A percentile compares a stretch with the other conserved stretches of the same genome.
These are phyloP conservation scores for Thalia dealbata DNA, from an alignment of 176 grass and related monocot species.

Conservation along the genomic window DNA sequence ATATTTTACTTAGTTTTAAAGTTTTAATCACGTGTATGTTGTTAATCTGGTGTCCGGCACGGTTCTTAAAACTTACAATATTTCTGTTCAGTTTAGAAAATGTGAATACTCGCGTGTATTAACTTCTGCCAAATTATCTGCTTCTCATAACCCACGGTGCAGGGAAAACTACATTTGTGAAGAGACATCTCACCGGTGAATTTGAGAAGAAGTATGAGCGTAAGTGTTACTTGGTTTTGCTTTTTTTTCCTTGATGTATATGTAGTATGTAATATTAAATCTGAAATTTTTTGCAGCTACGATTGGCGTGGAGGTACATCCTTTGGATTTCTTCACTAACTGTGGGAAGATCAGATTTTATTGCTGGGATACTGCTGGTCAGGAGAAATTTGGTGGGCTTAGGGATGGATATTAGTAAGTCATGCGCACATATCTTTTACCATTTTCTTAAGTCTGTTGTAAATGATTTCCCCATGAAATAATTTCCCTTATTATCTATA, in stretches of 20 bases:
- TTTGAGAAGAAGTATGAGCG: conserved; percentile 15
- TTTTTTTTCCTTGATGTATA: neutral
- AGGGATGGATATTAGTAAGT: conserved; percentile 11
- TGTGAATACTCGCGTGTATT: neutral
- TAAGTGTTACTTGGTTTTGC: neutral
- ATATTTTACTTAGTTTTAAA: too few relatives aligned
- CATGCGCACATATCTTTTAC: neutral
- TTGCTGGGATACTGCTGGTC: conserved; percentile 6
- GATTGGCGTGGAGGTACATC: conserved; percentile 10
- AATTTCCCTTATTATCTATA: too few relatives aligned
- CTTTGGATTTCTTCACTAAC: conserved; percentile 11
- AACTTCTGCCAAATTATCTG: too few relatives aligned
- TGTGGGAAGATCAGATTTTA: conserved; percentile 9
- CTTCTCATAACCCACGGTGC: neutral
- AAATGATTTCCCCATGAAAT: too few relatives aligned
- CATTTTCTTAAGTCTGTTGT: too few relatives aligned
- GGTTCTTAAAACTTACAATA: neutral
- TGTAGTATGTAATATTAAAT: neutral
- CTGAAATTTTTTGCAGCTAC: neutral
- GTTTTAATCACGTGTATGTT: too few relatives aligned
- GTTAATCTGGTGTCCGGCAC: neutral
- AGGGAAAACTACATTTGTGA: conserved; percentile 14
- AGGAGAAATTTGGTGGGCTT: conserved; percentile 10
- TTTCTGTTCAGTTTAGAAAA: neutral
- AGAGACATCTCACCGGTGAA: conserved; percentile 13